A percentile compares a stretch with the other conserved stretches of the same genome.
Evolutionary conservation across 176 grass and related monocot genomes (phyloP).

Genomic region (Lolium rigidum): DNA sequence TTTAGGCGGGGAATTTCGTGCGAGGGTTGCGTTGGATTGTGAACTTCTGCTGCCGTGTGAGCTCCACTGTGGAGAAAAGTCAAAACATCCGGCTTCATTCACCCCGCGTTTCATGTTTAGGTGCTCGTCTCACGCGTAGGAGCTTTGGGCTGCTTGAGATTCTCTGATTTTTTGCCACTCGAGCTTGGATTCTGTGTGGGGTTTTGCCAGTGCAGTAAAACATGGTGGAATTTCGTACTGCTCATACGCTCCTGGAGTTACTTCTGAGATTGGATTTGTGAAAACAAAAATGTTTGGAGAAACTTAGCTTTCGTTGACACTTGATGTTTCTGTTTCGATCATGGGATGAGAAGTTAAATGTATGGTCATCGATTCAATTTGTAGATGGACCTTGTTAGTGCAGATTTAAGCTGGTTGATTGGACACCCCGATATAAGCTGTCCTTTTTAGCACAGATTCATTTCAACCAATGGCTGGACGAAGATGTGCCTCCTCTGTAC

Average conservation of each 20-base stretch:
- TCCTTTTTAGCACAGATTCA: constrained; percentile 9
- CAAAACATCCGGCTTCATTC: constrained; percentile 7
- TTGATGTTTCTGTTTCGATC: constrained; percentile 4
- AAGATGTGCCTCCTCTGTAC: not conserved
- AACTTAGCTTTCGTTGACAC: not conserved
- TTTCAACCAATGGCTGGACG: constrained; percentile 35
- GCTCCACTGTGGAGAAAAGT: not conserved
- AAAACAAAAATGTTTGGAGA: not conserved
- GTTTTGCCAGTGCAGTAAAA: not conserved
- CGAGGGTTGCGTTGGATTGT: not conserved
- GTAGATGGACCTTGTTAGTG: not conserved
- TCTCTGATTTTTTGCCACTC: not conserved
- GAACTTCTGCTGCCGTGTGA: not conserved
- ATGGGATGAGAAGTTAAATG: not conserved
- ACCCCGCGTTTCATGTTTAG: not conserved
- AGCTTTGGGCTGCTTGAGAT: not conserved
- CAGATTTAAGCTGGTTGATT: constrained; percentile 25
- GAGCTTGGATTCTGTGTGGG: constrained; percentile 10
- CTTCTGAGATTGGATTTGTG: not conserved
- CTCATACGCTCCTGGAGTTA: not conserved
- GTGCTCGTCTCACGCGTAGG: not conserved
- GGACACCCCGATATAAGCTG: not conserved
- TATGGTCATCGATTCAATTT: not conserved
- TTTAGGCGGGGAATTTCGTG: not conserved
- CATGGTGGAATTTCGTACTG: not conserved